Evolutionary conservation across 2,329 filamentous ascomycete species (phyloP), one percentile per base, ranked within the genome.

Genomic region (Periglandula ipomoeae): DNA sequence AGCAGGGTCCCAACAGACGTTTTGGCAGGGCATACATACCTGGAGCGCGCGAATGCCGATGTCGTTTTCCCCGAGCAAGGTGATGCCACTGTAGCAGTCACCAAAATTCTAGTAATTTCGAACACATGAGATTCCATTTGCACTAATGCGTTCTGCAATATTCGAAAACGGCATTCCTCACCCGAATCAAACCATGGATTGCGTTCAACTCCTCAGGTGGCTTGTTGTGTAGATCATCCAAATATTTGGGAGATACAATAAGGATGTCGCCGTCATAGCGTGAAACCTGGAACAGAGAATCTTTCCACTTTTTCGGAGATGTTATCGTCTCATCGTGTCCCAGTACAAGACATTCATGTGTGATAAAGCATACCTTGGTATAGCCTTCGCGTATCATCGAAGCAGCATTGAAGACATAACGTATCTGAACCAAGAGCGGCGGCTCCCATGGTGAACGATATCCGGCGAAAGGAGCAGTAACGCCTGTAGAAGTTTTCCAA

Each of bases 151-250:
- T 7, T 13, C 24, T 27, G 6, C 26, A 19, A 34, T 27, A 5
- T 44, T 35, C 17, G 15, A 13, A 13, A 11, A n/a, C 13, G 32
- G 32, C 32, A 35, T 35, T 35, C 9, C 42, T 19, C 22, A 45
- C 51, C 43, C 49, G 35, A 15, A 53, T 49, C 32, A 53, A 20
- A 5, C 51, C 51, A 20, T 49, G 9, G 13, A 53, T 49, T 3
- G 51, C 47, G 37, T 49, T 51, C 24, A 53, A 22, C 26, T 50
- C 39, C 20, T 46, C n/a, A 6, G 23, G 32, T 8, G 49, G 49
- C 7, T 40, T 27, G 34, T 49, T 53, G 30, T 53, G 48, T 19
- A 53, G 24, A n/a, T 53, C 51, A 23, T 53, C 49, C 3, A 53
- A 13, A 26, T 53, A 48, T 23, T 49, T 47, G 17, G 46, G 46